Percentiles rank a stretch among this genome's conserved stretches.
phyloP scores from a whole-genome alignment of 2,329 filamentous ascomycete genomes.

The Cordyceps farinosa region DNA sequence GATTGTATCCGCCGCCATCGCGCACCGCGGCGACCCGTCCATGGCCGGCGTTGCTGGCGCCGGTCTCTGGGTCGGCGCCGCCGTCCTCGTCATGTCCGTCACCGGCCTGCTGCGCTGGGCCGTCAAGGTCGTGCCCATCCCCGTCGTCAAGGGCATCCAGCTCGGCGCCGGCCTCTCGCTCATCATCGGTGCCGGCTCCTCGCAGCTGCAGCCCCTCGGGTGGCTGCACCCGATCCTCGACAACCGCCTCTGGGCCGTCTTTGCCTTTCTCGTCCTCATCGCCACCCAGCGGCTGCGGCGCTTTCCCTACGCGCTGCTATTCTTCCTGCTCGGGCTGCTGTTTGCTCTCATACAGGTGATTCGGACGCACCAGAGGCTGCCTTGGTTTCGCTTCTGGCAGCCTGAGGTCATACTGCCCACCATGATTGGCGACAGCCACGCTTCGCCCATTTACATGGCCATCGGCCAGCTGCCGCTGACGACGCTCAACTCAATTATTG shows the following conservation, averaged over 20 bases:
- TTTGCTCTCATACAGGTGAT: slow-evolving; percentile 52
- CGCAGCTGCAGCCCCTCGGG: slow-evolving; percentile 62
- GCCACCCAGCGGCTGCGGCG: slow-evolving; percentile 61
- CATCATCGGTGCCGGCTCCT: slow-evolving; percentile 69
- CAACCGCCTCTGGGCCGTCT: slow-evolving; percentile 74
- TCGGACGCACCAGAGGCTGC: slow-evolving; percentile 36
- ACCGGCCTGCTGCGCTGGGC: slow-evolving; percentile 77
- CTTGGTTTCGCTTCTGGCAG: slow-evolving; percentile 57
- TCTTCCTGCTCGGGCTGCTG: slow-evolving; percentile 66
- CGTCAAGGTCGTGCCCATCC: slow-evolving; percentile 71
- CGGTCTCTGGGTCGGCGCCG: slow-evolving; percentile 65
- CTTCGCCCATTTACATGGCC: slow-evolving; percentile 53
- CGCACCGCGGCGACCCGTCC: slow-evolving; percentile 51
- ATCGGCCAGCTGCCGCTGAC: slow-evolving; percentile 88
- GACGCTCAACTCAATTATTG: slow-evolving; percentile 87
- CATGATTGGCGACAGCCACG: slow-evolving; percentile 30
- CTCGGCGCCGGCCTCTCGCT: slow-evolving; percentile 85
- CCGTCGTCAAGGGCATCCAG: slow-evolving; percentile 92
- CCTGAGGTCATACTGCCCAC: slow-evolving; percentile 44
- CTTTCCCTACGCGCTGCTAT: slow-evolving; percentile 73
- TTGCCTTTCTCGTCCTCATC: slow-evolving; percentile 68
- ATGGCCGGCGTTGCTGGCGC: slow-evolving; percentile 71
- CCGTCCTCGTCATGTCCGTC: slow-evolving; percentile 71
- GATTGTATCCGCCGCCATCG: slow-evolving; percentile 86
- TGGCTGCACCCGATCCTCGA: slow-evolving; percentile 70